Evolutionary conservation across 176 grass and related monocot genomes (phyloP).

Genomic region (Oryza meyeriana): DNA sequence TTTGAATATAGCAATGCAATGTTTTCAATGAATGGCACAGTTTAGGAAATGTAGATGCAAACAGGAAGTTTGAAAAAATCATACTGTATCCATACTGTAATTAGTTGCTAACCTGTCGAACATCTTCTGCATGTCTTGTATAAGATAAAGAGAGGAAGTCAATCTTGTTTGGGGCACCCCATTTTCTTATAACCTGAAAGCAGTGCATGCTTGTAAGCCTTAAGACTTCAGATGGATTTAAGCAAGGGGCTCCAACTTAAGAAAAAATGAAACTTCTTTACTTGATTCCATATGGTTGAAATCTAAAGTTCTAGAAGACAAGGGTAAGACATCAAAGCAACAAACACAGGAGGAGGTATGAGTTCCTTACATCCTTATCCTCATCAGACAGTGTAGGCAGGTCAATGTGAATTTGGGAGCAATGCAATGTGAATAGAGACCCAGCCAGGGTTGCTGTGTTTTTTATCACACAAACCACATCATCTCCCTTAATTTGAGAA

Average conservation of each 20-base stretch:
- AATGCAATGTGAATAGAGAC: conserved; percentile 87
- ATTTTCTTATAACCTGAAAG: conserved; percentile 88
- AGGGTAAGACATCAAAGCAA: neutral
- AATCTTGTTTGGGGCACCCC: conserved; percentile 95
- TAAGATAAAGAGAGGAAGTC: conserved; percentile 97
- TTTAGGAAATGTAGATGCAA: neutral
- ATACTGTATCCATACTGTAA: conserved; percentile 7
- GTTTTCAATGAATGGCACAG: conserved; percentile 1
- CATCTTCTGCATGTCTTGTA: conserved; percentile 93
- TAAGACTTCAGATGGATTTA: neutral
- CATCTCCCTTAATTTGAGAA: conserved; percentile 84
- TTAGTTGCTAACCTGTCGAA: conserved; percentile 60
- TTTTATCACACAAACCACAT: conserved; percentile 90
- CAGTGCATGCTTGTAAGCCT: neutral
- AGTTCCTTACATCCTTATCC: conserved; percentile 68
- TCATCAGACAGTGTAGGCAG: conserved; percentile 84
- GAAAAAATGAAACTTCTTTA: neutral
- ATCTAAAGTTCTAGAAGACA: neutral
- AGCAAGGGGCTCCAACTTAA: neutral
- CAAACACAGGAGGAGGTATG: neutral
- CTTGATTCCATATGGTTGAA: neutral
- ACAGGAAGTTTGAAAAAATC: neutral
- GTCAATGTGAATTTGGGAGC: conserved; percentile 89
- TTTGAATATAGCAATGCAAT: neutral
- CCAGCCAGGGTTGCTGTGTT: conserved; percentile 87